These are phyloP conservation scores for Baorangia bicolor DNA, from an alignment of 768 basidiomycete genomes.

Conservation along the genomic window DNA sequence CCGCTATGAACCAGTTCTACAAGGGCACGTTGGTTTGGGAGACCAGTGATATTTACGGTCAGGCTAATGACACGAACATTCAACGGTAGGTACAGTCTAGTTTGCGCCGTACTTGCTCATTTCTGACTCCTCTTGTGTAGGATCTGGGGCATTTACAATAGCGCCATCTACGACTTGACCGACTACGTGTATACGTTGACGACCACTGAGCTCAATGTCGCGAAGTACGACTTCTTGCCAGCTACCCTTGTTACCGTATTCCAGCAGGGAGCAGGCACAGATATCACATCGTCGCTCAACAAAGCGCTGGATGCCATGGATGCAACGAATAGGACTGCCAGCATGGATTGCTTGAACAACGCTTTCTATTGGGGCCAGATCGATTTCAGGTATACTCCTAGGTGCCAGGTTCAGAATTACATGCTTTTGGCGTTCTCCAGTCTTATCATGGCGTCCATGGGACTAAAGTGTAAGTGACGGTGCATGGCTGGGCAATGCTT, in stretches of 20 bases:
- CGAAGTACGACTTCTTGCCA: constrained; percentile 55
- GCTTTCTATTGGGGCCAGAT: constrained; percentile 55
- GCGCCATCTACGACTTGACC: constrained; percentile 58
- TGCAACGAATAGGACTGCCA: constrained; percentile 35
- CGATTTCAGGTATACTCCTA: constrained; percentile 57
- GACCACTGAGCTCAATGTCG: constrained; percentile 40
- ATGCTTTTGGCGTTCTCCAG: constrained; percentile 55
- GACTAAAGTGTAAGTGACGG: constrained; percentile 52
- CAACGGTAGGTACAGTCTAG: constrained; percentile 24
- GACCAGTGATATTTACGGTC: constrained; percentile 35
- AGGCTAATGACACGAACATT: constrained; percentile 38
- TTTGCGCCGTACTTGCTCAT: constrained; percentile 8
- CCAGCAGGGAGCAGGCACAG: constrained; percentile 57
- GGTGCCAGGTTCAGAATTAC: constrained; percentile 62
- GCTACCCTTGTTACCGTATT: constrained; percentile 48
- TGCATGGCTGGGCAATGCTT: neutral
- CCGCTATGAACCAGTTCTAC: constrained; percentile 52
- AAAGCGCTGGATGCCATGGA: constrained; percentile 44
- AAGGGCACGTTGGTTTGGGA: constrained; percentile 62
- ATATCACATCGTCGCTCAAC: constrained; percentile 54
- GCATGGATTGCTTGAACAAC: constrained; percentile 55
- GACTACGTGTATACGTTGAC: constrained; percentile 64
- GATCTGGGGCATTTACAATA: constrained; percentile 61
- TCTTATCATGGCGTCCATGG: constrained; percentile 56
- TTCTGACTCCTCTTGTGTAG: constrained; percentile 28